Evolutionary conservation across 495 filamentous ascomycete species (phyloP), one percentile per base, ranked within the genome.

Genomic region (Penicillium herquei): DNA sequence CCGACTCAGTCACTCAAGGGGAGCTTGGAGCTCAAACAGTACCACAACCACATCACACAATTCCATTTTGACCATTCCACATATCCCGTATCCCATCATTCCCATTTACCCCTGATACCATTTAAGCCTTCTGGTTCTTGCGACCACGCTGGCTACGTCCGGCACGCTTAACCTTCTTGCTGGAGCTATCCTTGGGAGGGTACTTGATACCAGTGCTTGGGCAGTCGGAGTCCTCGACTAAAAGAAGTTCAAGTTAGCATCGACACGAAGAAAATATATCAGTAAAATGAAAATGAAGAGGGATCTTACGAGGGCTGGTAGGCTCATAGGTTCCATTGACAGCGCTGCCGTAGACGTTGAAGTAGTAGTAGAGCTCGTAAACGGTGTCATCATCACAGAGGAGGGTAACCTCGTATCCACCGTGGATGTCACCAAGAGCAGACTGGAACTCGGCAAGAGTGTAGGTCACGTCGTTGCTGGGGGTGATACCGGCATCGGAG

Each of bases 311-410:
- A 10, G 78, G 73, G 35, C 74, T 62, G 12, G 72, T 64, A 3
- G 87, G 71, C 31, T 85, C 76, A 63, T 90, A 91, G 34, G 80
- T 64, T 40, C 88, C 89, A 39, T 79, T 82, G 63, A 88, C 82
- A 35, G 88, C 67, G 58, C 81, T 85, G 26, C 89, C 89, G 56
- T 79, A 78, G 13, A 91, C 78, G 62, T 89, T 85, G 73, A 86
- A 92, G 57, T 81, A 81, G 63, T 92, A 92, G 81, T 84, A 89
- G 17, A 82, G 80, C 71, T 90, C 76, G 64, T 88, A 82, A 26
- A 92, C 70, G 18, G 74, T 70, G 33, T 72, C 69, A 42, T 70
- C 70, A 3, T 69, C 67, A 70, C 89, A 92, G 45, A 80, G 76
- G 11, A 92, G 68, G 42, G 83, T 82, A 1, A 87, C 86, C 13